Conservation (phyloP, 1,139 yeast species). For the Suhomyces wounanorum region DNA sequence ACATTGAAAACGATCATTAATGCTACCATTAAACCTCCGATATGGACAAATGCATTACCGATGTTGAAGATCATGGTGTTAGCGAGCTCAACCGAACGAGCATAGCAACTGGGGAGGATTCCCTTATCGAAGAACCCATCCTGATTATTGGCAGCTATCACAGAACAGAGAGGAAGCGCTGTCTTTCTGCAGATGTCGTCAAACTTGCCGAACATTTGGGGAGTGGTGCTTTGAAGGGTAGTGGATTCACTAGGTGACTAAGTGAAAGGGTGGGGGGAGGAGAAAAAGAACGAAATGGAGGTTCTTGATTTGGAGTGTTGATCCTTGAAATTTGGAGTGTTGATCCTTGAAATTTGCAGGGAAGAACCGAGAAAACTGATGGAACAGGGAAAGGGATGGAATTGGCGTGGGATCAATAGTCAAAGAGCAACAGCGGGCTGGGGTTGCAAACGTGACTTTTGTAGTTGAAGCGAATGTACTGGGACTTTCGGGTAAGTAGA, state of each 20-base stretch:
- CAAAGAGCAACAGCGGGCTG: not conserved
- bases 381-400: not conserved
- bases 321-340: not conserved
- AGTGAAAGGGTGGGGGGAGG: too few relatives aligned
- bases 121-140: constrained; percentile 48
- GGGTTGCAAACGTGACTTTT: not conserved
- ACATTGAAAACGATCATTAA: constrained; percentile 77
- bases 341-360: not conserved
- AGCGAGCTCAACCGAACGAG: constrained; percentile 83
- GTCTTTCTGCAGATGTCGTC: constrained; percentile 64
- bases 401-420: not conserved
- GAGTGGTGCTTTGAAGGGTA: not conserved
- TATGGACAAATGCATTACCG: constrained; percentile 86
- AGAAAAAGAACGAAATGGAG: too few relatives aligned
- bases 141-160: constrained; percentile 46
- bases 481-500: not conserved
- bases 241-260: too few relatives aligned
- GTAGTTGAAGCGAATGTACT: not conserved
- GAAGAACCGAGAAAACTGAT: not conserved
- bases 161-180: constrained; percentile 77
- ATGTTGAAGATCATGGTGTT: constrained; percentile 88
- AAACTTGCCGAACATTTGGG: constrained; percentile 70
- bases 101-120: constrained; percentile 74
- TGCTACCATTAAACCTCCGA: constrained; percentile 66
- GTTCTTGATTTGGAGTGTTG: not conserved